Base-by-base conservation (phyloP, 1,284 basidiomycete species). In the Naganishia sp. region DNA sequence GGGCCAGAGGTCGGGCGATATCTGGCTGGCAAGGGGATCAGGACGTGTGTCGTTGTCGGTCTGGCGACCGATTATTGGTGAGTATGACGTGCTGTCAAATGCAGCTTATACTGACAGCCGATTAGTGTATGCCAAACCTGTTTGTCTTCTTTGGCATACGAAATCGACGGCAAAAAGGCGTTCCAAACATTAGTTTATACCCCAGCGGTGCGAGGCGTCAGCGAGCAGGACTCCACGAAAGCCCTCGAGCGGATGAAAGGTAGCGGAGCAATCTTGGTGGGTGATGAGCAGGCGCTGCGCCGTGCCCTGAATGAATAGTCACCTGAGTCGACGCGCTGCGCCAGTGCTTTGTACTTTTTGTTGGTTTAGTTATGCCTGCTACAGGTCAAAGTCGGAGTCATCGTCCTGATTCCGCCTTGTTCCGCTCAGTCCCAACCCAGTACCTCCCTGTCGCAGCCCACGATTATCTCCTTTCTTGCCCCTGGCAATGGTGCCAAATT, bases 61-160 rank as follows among this genome's bases (percentile, higher is more conserved):
- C 77, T 88, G 21, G 87, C 87, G 49, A 84, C 84, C 18, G 87
- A 88, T 73, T 87, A 84, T 71, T 88, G 87, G 77, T 75, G 57
- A 23, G 75, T 73, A 36, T 7, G 21, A 18, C 36, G 16, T 46
- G 7, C 55, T 23, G 21, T 39, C 36, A 13, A 18, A n/a, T 28
- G 25, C 50, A 49, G 21, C 16, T 46, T 15, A 18, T 31, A 9
- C 10, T 16, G n/a, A 9, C 10, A 13, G 9, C 25, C 28, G 10
- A 2, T 2, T 28, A 61, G 61, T 46, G 61, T 64, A 11, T 53
- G 43, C n/a, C 61, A 64, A 21, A 64, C 52, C 31, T 48, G 52
- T 9, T 39, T 64, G 9, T 54, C 52, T n/a, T 36, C 61, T 3
- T 36, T 64, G 11, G 42, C 61, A 1, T 25, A 61, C 36, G 45